Percentiles rank a stretch among this genome's conserved stretches.
phyloP scores from a whole-genome alignment of 1,139 yeast species.

The Ogataea hybrid region DNA sequence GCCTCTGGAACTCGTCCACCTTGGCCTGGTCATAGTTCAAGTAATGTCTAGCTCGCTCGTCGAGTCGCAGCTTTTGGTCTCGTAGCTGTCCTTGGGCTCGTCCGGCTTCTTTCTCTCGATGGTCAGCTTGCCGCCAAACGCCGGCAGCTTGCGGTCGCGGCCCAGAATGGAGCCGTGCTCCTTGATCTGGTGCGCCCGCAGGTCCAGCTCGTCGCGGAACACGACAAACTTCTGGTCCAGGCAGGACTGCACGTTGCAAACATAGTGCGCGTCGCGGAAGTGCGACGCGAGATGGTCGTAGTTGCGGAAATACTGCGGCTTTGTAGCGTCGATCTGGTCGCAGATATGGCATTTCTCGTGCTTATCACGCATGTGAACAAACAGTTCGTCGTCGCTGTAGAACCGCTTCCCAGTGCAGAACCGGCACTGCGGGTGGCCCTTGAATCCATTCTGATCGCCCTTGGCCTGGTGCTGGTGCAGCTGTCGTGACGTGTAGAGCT shows the following conservation, averaged over 20 bases:
- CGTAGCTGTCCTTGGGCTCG: slow-evolving; percentile 44
- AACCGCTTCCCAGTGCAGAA: slow-evolving; percentile 75
- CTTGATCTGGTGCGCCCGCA: slow-evolving; percentile 83
- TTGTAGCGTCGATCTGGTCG: slow-evolving; percentile 61
- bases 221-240: slow-evolving; percentile 90
- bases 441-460: slow-evolving; percentile 73
- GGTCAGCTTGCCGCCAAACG: slow-evolving; percentile 68
- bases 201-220: slow-evolving; percentile 79
- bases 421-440: slow-evolving; percentile 87
- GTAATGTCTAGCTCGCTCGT: slow-evolving; percentile 83
- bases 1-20: slow-evolving; percentile 46
- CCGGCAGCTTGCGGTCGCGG: slow-evolving; percentile 40
- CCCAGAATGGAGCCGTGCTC: slow-evolving; percentile 67
- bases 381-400: slow-evolving; percentile 87
- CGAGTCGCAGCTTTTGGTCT: slow-evolving; percentile 63
- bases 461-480: slow-evolving; percentile 66
- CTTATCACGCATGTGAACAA: slow-evolving; percentile 73
- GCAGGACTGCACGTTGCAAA: slow-evolving; percentile 80
- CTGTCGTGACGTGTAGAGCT: slow-evolving; percentile 58
- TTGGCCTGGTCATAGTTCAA: slow-evolving; percentile 51
- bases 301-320: slow-evolving; percentile 76
- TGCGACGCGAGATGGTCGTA: slow-evolving; percentile 74
- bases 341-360: slow-evolving; percentile 94
- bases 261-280: slow-evolving; percentile 69
- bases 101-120: slow-evolving; percentile 42